Base-by-base conservation (phyloP, 148 eudicot genomes). In the Cornus controversa region DNA sequence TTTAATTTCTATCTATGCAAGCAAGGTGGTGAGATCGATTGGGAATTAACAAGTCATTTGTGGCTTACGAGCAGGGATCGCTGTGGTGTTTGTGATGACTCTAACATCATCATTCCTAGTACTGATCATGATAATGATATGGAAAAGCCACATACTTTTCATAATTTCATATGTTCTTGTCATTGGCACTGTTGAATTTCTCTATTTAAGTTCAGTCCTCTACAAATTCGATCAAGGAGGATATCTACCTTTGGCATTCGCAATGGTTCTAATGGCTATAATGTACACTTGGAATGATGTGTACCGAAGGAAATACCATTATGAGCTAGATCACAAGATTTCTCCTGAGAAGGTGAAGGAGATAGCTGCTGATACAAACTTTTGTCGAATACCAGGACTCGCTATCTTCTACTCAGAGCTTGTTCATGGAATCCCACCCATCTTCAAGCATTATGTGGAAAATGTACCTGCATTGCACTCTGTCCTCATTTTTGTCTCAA, bases 351-450 rank as follows among this genome's bases (percentile, higher is more conserved):
- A 80, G 37, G 72, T 91, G 16, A 82, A 77, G 70, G 90, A 89
- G 4, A 83, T 91, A 1, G 70, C 83, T 3, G 73, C 14, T 4
- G 81, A 77, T 7, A 45, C 78, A 4, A 81, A 70, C 15, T 66
- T 86, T 10, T 64, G 37, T 8, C 86, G 94, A 5, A 65, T 91
- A 24, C 89, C 87, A 0, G 93, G 97, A 9, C 75, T 92, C 0
- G 90, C 93, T 0, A 81, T 90, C 28, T 93, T 93, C 80, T 93
- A 93, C 81, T 93, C 93, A 0, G 93, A 91, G 77, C 89, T 93
- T 0, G 93, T 88, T 0, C 97, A 93, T 20, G 94, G 94, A 0
- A 86, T 93, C 37, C 97, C 93, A 20, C 97, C 97, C 1, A 89
- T 93, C 37, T 91, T 93, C 45, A 84, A 91, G 82, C 97, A 93